Percentiles rank a stretch among this genome's conserved stretches.
phyloP scores from a whole-genome alignment of 164 flowering plant genomes.

The Kingdonia uniflora region DNA sequence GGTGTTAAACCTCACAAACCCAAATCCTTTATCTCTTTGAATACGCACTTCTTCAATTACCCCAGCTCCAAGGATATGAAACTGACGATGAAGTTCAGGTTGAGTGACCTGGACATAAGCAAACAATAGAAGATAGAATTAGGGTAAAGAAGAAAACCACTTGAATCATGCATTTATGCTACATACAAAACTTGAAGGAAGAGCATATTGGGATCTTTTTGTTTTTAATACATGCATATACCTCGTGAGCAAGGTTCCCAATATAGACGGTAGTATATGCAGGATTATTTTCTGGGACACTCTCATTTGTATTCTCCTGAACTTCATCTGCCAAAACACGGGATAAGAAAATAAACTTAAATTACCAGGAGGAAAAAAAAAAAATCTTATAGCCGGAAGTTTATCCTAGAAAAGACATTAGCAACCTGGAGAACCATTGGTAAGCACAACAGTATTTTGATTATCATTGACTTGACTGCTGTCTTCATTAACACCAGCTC shows the following conservation, averaged over 20 bases:
- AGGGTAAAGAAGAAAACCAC: background rate
- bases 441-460: slow-evolving; percentile 76
- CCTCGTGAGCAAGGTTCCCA: slow-evolving; percentile 98
- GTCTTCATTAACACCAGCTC: slow-evolving; percentile 72
- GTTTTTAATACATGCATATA: slow-evolving; percentile 7
- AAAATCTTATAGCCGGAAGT: background rate
- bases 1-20: slow-evolving; percentile 85
- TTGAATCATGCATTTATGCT: too few species aligned
- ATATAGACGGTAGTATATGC: slow-evolving; percentile 92
- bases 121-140: background rate
- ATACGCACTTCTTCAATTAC: slow-evolving; percentile 92
- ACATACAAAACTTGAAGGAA: too few species aligned
- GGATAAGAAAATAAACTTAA: background rate
- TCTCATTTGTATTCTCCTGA: slow-evolving; percentile 54
- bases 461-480: slow-evolving; percentile 57
- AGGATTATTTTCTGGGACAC: slow-evolving; percentile 93
- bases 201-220: background rate
- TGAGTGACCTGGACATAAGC: slow-evolving; percentile 57
- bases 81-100: slow-evolving; percentile 89
- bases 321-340: slow-evolving; percentile 54
- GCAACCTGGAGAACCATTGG: slow-evolving; percentile 81
- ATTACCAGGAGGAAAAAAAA: background rate
- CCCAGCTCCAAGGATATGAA: slow-evolving; percentile 88
- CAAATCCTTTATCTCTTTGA: slow-evolving; percentile 97
- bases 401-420: too few species aligned